Percentiles rank a stretch among this genome's conserved stretches.
phyloP scores from a whole-genome alignment of 2,329 filamentous ascomycete species.

The Hymenotorrendiella dingleyae region DNA sequence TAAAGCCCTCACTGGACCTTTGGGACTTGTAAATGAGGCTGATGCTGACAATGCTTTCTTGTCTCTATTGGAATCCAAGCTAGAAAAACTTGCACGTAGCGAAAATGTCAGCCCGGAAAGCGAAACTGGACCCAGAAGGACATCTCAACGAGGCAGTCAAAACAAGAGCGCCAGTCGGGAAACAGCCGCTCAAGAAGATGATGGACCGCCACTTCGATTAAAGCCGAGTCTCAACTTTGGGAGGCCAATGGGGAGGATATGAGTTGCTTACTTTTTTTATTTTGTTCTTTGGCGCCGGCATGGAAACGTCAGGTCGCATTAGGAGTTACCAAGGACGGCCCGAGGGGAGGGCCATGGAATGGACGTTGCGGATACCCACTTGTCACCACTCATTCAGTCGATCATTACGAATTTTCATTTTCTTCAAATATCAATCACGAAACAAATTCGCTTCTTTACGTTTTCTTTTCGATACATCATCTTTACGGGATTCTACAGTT shows the following conservation, averaged over 20 bases:
- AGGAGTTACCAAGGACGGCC: too few species aligned
- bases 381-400: too few species aligned
- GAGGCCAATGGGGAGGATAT: conserved; percentile 23
- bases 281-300: too few species aligned
- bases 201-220: conserved; percentile 22
- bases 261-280: conserved; percentile 1
- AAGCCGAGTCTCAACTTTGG: conserved; percentile 28
- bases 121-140: conserved; percentile 7
- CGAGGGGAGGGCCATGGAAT: too few species aligned
- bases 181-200: conserved; percentile 14
- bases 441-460: too few species aligned
- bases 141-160: not conserved
- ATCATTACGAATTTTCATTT: too few species aligned
- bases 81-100: conserved; percentile 21
- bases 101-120: conserved; percentile 10
- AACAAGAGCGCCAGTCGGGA: not conserved
- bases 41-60: conserved; percentile 22
- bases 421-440: too few species aligned
- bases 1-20: conserved; percentile 20
- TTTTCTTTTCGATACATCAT: too few species aligned
- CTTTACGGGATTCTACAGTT: too few species aligned
- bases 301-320: too few species aligned
- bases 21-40: conserved; percentile 22
- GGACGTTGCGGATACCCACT: too few species aligned
- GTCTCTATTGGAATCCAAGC: conserved; percentile 18